Percentiles rank a stretch among this genome's conserved stretches.
These are phyloP conservation scores for Lentinula aciculospora DNA, from an alignment of 768 basidiomycete species.

Conservation along the genomic window DNA sequence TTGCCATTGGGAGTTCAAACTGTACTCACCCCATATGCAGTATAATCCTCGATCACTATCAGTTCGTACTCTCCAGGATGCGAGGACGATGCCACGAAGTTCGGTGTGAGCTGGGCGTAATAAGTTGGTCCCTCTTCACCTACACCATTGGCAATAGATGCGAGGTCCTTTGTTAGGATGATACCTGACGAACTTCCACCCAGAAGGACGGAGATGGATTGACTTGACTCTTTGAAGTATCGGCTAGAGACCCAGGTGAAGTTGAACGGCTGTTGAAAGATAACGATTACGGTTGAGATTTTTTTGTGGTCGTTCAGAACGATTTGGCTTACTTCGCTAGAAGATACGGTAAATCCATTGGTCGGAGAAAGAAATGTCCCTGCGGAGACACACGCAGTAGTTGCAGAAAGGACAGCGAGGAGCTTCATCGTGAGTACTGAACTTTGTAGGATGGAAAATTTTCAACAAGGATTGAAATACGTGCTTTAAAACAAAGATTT, in stretches of 20 bases:
- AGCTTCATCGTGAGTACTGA: background rate
- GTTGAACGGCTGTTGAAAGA: background rate
- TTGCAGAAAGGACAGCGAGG: background rate
- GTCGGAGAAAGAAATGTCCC: background rate
- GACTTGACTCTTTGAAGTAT: conserved; percentile 4
- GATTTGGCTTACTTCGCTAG: background rate
- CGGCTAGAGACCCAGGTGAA: conserved; percentile 3
- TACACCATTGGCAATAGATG: background rate
- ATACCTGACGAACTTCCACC: background rate
- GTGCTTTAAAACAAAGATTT: too few species aligned
- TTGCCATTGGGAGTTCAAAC: background rate
- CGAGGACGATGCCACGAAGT: background rate
- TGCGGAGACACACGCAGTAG: background rate
- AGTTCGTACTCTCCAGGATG: background rate
- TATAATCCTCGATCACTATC: background rate
- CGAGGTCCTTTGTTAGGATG: background rate
- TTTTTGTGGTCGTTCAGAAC: too few species aligned
- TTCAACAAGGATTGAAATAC: too few species aligned
- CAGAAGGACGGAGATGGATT: background rate
- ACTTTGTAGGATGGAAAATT: background rate
- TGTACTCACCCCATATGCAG: background rate
- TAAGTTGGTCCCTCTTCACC: background rate
- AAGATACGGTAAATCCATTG: background rate
- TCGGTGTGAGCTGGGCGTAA: background rate
- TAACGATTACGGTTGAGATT: background rate